Evolutionary conservation across 2,329 filamentous ascomycete genomes (phyloP), one percentile per base, ranked within the genome.

Genomic region (Colletotrichum tanaceti): DNA sequence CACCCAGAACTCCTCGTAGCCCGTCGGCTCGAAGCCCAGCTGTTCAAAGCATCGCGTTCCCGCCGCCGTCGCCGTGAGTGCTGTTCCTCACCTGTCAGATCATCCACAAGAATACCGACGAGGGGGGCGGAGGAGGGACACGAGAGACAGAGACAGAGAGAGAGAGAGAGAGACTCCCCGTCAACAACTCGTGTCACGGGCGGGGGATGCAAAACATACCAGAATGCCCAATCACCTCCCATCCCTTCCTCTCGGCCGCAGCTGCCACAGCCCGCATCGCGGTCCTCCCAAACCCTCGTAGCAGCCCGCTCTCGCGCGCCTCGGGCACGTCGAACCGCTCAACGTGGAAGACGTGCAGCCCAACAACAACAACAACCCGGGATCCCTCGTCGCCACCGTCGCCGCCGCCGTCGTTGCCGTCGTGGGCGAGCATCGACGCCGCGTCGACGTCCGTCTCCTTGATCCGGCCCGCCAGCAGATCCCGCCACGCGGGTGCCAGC

Each of bases 281-380:
- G 5, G 63, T 11, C 5, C 38, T 18, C 0, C 73, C 71, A 58
- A 77, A 77, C 14, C 73, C 53, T 44, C 46, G 71, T 32, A 70
- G 28, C 7, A 32, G 7, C 7, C 28, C 28, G 16, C 16, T 44
- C n/a, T 18, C 46, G 7, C 22, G 38, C 9, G 39, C 65, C 18
- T 35, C 54, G 13, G 58, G 68, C 7, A 57, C 47, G 4, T 61
- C 41, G 41, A 75, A 75, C 16, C 74, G 72, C 69, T 80, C 78
- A 65, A 80, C 72, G 60, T 80, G 78, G 70, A 78, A 80, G 5
- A 80, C 72, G 71, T 80, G 78, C 55, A 80, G 58, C 5, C 78
- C 78, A 9, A 79, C 73, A 2, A 7, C 28, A 32, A 32, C 28
- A 32, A 32, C 39, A n/a, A n/a, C n/a, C 71, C 72, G 2, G 46